These are phyloP conservation scores for Sporothrix euskadiensis DNA, from an alignment of 2,329 filamentous ascomycete genomes.

Conservation along the genomic window DNA sequence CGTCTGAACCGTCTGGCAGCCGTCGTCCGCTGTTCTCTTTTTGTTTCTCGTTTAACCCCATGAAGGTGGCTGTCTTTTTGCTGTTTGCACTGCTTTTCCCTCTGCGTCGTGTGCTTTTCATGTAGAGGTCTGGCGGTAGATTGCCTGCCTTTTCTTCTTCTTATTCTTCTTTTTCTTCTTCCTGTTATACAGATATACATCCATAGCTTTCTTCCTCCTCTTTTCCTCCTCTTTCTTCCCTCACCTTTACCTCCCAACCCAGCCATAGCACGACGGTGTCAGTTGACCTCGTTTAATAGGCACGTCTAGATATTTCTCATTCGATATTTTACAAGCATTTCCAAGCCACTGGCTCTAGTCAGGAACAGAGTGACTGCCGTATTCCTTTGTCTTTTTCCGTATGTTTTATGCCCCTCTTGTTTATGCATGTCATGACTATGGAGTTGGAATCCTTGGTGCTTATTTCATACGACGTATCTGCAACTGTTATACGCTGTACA, in stretches of 20 bases:
- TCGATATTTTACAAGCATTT: background rate
- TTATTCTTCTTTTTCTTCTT: no score
- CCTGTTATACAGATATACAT: conserved; percentile 8
- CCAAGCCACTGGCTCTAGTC: background rate
- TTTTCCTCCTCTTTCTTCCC: background rate
- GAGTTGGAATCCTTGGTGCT: background rate
- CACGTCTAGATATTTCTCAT: background rate
- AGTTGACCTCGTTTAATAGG: background rate
- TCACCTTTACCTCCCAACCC: background rate
- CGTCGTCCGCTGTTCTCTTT: background rate
- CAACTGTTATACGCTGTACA: background rate
- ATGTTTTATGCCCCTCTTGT: background rate
- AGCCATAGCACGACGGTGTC: background rate
- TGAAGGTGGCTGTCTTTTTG: no score
- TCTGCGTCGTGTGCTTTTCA: background rate
- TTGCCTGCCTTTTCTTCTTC: background rate
- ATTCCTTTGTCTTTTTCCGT: background rate
- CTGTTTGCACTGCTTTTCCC: no score
- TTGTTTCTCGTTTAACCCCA: background rate
- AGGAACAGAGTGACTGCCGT: background rate
- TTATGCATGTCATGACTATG: background rate
- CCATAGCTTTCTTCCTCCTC: background rate
- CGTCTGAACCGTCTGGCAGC: no score
- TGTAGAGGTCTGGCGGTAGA: background rate
- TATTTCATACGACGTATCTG: background rate